These are phyloP conservation scores for Diplodia scrobiculata DNA, from an alignment of 2,329 filamentous ascomycete species.

Conservation along the genomic window DNA sequence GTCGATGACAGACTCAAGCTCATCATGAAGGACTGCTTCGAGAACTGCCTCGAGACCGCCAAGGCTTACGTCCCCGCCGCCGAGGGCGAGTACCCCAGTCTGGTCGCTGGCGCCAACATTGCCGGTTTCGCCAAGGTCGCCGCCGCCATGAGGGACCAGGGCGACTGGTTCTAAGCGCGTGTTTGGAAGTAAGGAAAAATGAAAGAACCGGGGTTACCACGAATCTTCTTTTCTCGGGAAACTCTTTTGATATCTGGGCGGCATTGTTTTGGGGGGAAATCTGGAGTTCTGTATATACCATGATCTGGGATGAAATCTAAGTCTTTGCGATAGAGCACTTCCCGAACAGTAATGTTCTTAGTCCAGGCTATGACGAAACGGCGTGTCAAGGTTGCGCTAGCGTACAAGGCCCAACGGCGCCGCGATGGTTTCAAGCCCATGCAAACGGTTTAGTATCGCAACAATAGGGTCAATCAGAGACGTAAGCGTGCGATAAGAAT, in stretches of 20 bases:
- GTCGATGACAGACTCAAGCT: conserved; percentile 86
- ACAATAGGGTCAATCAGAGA: not conserved
- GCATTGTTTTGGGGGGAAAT: conserved; percentile 4
- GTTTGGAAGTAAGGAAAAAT: not conserved
- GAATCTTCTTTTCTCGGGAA: conserved; percentile 11
- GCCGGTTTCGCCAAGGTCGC: conserved; percentile 97
- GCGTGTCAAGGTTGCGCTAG: too few relatives aligned
- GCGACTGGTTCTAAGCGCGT: conserved; percentile 74
- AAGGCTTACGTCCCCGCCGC: conserved; percentile 79
- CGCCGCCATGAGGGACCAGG: conserved; percentile 91
- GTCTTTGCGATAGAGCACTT: not conserved
- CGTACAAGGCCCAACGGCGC: too few relatives aligned
- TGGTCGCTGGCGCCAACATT: conserved; percentile 95
- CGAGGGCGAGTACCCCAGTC: conserved; percentile 82
- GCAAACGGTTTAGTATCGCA: not conserved
- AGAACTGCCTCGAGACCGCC: conserved; percentile 83
- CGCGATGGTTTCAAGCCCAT: not conserved
- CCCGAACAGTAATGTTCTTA: not conserved
- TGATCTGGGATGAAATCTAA: conserved; percentile 18
- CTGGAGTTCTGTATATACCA: conserved; percentile 27
- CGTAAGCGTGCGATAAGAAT: not conserved
- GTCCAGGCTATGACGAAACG: not conserved
- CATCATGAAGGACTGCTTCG: conserved; percentile 95
- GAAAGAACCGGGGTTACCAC: not conserved
- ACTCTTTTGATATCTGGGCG: not conserved